A percentile compares a stretch with the other conserved stretches of the same genome.
Evolutionary conservation across 257 asterid genomes (phyloP).

Genomic region (Lycium barbarum): DNA sequence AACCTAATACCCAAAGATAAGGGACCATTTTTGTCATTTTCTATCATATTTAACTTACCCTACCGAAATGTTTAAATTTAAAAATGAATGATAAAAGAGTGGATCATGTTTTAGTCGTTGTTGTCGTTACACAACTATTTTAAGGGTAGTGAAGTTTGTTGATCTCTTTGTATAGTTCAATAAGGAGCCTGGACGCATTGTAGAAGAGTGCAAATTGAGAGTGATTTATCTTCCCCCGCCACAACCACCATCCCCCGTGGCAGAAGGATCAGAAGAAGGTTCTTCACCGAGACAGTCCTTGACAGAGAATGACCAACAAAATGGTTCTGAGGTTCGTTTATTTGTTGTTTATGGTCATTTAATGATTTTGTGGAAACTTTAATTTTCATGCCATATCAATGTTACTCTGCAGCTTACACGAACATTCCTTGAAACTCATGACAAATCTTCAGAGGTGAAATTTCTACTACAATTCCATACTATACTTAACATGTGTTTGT

Average conservation of each 20-base stretch:
- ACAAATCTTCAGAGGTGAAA: constrained; percentile 63
- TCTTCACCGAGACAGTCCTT: constrained; percentile 35
- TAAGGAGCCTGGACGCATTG: constrained; percentile 45
- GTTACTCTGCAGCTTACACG: constrained; percentile 43
- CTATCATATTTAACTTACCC: neutral
- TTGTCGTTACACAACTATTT: constrained; percentile 5
- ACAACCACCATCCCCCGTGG: constrained; percentile 31
- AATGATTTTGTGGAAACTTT: neutral
- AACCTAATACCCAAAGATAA: too few species aligned
- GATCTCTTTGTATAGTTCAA: constrained; percentile 48
- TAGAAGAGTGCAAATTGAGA: constrained; percentile 46
- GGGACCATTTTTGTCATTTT: too few species aligned
- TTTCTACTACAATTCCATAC: constrained; percentile 21
- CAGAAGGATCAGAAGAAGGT: constrained; percentile 40
- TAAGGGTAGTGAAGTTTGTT: neutral
- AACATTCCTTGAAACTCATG: constrained; percentile 52
- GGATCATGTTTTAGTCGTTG: neutral
- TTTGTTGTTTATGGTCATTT: neutral
- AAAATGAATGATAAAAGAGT: neutral
- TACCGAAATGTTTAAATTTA: neutral
- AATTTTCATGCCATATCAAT: constrained; percentile 6
- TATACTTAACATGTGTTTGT: neutral
- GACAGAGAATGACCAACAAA: constrained; percentile 39
- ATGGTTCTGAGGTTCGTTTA: constrained; percentile 53
- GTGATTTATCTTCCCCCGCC: constrained; percentile 44